Conservation (phyloP, 768 basidiomycete species). For the Tricholoma sp. region DNA sequence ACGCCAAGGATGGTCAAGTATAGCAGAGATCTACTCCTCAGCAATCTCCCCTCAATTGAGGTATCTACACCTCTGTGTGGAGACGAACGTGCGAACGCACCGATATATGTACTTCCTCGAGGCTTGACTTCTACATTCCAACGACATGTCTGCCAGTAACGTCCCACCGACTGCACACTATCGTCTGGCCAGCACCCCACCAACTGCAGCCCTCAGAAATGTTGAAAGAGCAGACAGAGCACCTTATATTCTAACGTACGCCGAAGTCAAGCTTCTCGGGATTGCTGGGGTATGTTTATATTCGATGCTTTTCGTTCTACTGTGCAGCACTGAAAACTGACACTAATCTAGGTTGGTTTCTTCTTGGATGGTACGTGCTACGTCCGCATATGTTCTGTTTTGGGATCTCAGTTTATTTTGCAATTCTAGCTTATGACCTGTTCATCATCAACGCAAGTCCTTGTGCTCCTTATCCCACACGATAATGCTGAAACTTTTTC, state of each 20-base stretch:
- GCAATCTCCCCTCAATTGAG: neutral
- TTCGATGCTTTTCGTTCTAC: neutral
- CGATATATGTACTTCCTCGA: neutral
- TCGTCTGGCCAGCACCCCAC: neutral
- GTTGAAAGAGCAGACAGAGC: slow-evolving; percentile 22
- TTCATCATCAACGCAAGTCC: slow-evolving; percentile 62
- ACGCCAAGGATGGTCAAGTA: too few relatives aligned
- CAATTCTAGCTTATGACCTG: slow-evolving; percentile 55
- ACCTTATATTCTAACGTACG: slow-evolving; percentile 23
- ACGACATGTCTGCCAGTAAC: slow-evolving; percentile 4
- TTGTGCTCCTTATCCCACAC: neutral
- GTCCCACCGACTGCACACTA: neutral
- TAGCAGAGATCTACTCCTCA: too few relatives aligned
- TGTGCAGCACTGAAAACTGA: too few relatives aligned
- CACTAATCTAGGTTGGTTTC: slow-evolving; percentile 53
- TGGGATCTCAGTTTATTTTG: neutral
- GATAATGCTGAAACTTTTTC: neutral
- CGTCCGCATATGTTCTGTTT: neutral
- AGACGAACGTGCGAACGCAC: neutral
- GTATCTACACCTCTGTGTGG: neutral
- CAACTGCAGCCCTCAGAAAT: slow-evolving; percentile 18
- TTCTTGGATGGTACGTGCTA: slow-evolving; percentile 57
- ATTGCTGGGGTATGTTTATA: slow-evolving; percentile 50
- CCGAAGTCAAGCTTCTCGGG: slow-evolving; percentile 56
- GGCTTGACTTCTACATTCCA: neutral